A percentile compares a stretch with the other conserved stretches of the same genome.
phyloP scores from a whole-genome alignment of 163 green algal genomes.

The Prototheca cutis region DNA sequence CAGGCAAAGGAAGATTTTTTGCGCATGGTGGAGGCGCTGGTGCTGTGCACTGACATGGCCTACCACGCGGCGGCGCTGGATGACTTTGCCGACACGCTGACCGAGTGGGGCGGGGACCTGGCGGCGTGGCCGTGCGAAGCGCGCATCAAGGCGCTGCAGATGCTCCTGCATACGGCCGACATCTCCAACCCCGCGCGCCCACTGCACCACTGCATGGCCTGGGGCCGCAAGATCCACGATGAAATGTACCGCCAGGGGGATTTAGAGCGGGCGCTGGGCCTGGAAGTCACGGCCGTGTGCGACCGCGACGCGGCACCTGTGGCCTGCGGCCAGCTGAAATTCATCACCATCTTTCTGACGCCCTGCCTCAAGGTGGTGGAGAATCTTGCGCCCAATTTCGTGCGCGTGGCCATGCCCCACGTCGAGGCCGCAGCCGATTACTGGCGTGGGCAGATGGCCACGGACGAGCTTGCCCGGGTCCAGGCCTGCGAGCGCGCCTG shows the following conservation, averaged over 20 bases:
- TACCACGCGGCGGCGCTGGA: constrained; percentile 58
- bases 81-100: constrained; percentile 24
- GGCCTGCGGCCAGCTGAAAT: constrained; percentile 45
- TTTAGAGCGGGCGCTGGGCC: constrained; percentile 35
- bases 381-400: constrained; percentile 26
- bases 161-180: constrained; percentile 74
- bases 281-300: constrained; percentile 55
- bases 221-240: constrained; percentile 61
- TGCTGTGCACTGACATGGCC: constrained; percentile 84
- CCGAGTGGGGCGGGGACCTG: constrained; percentile 23
- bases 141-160: constrained; percentile 27
- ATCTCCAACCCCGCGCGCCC: constrained; percentile 74
- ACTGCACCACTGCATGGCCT: constrained; percentile 43
- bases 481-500: neutral
- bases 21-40: constrained; percentile 64
- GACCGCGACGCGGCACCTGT: constrained; percentile 49
- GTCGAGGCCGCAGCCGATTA: constrained; percentile 8
- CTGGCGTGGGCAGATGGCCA: constrained; percentile 11
- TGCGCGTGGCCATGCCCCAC: constrained; percentile 11
- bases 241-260: constrained; percentile 70
- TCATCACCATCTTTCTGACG: constrained; percentile 33
- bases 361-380: constrained; percentile 18
- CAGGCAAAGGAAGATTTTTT: constrained; percentile 43
- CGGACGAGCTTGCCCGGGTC: neutral
- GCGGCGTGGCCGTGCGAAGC: constrained; percentile 26